Evolutionary conservation across 2,329 filamentous ascomycete species (phyloP), one percentile per base, ranked within the genome.

Genomic region (Aspergillus sp.): DNA sequence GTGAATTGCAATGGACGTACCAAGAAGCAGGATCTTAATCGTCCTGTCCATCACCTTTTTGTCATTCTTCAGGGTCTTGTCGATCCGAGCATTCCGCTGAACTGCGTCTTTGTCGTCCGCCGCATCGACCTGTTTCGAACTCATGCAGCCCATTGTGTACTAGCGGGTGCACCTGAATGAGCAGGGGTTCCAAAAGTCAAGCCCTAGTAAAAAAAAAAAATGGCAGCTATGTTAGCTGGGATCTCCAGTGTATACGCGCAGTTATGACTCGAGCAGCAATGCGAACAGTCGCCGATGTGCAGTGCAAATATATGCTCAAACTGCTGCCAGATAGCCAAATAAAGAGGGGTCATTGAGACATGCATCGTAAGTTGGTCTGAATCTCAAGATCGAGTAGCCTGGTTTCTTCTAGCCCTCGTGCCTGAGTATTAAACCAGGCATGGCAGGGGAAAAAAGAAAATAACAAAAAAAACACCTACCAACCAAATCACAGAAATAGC

Each of bases 11-110:
- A 35, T 46, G n/a, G 9, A 76, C 85, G 64, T 83, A 97, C 93
- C 93, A 63, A 99, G 83, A 66, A 99, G 82, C 66, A 99, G 80
- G 63, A 99, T 87, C 82, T 98, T 99, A 70, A 98, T 91, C 72
- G 96, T 93, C 71, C 89, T 89, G 56, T 89, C 80, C 82, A 95
- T 83, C 65, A 84, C 84, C 84, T 95, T 96, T 80, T 93, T 91
- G 79, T 98, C 95, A 67, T 87, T 85, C 61, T 90, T 89, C 68
- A 99, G 85, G 68, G 86, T 80, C 77, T 89, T 90, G 73, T 99
- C 95, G 67, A 99, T 92, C 74, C 95, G 91, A 66, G 75, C 75
- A 71, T 76, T 80, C 31, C 73, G 72, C 59, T 74, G 73, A 19
- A 69, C 43, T 15, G 76, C 76, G 23, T 78, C 73, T 66, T 73